phyloP scores from a whole-genome alignment of 176 grass and related monocot genomes.

The Musa troglodytarum region DNA sequence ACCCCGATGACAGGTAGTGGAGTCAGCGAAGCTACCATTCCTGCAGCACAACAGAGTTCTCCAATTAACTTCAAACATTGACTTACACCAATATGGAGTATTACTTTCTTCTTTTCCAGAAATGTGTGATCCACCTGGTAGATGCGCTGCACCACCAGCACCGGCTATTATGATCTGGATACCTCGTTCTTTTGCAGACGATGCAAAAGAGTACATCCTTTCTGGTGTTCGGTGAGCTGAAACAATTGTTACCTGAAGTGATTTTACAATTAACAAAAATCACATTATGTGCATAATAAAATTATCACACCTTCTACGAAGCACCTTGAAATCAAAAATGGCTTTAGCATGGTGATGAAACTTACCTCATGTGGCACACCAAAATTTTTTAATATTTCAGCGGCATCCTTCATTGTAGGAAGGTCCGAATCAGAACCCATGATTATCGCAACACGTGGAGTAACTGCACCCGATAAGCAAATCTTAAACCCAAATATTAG shows the following conservation, averaged over 20 bases:
- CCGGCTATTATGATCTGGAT: constrained; percentile 85
- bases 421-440: constrained; percentile 97
- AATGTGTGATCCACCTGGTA: constrained; percentile 51
- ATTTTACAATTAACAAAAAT: constrained; percentile 8
- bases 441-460: constrained; percentile 57
- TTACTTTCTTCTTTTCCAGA: background rate
- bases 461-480: constrained; percentile 31
- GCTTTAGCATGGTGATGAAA: background rate
- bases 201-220: constrained; percentile 67
- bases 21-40: constrained; percentile 86
- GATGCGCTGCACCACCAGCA: constrained; percentile 81
- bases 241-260: constrained; percentile 76
- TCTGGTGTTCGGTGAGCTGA: constrained; percentile 81
- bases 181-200: constrained; percentile 67
- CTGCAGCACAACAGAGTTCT: constrained; percentile 27
- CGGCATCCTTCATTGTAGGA: constrained; percentile 75
- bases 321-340: background rate
- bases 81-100: background rate
- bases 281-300: background rate
- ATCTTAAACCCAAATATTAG: background rate
- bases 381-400: constrained; percentile 48
- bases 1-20: constrained; percentile 71
- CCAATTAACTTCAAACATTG: background rate
- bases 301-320: background rate
- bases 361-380: constrained; percentile 68